A percentile compares a stretch with the other conserved stretches of the same genome.
These are phyloP conservation scores for Xylariales sp. DNA, from an alignment of 2,329 filamentous ascomycete species.

Conservation along the genomic window DNA sequence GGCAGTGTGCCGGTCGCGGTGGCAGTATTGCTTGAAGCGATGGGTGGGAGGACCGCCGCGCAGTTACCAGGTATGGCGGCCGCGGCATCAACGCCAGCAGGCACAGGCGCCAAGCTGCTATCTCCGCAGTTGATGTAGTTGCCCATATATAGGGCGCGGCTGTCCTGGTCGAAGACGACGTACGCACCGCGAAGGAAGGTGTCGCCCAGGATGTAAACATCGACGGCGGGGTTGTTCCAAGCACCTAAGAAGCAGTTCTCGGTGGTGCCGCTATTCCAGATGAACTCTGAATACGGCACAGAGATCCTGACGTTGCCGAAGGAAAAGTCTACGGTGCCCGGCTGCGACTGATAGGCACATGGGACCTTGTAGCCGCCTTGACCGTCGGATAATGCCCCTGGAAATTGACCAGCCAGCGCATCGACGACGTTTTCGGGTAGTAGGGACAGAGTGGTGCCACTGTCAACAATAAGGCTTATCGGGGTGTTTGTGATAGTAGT, in stretches of 20 bases:
- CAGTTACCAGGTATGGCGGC: slow-evolving; percentile 22
- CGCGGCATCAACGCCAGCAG: slow-evolving; percentile 20
- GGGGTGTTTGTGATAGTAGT: slow-evolving; percentile 22
- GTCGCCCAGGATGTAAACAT: slow-evolving; percentile 26
- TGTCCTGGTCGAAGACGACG: slow-evolving; percentile 26
- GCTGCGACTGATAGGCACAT: slow-evolving; percentile 32
- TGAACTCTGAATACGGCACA: slow-evolving; percentile 25
- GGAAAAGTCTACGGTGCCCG: slow-evolving; percentile 43
- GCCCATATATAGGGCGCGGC: slow-evolving; percentile 25
- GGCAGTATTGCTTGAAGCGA: too few relatives aligned
- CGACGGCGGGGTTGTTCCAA: slow-evolving; percentile 16
- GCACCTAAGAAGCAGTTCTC: slow-evolving; percentile 23
- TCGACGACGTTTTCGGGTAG: slow-evolving; percentile 39
- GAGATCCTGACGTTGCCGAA: slow-evolving; percentile 35
- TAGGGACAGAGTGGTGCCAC: slow-evolving; percentile 45
- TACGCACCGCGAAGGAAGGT: slow-evolving; percentile 28
- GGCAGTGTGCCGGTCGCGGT: too few relatives aligned
- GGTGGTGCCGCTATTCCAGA: slow-evolving; percentile 22
- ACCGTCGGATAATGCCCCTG: slow-evolving; percentile 32
- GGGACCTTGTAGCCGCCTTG: slow-evolving; percentile 40
- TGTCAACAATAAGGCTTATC: slow-evolving; percentile 45
- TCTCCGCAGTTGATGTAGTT: slow-evolving; percentile 21
- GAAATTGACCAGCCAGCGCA: slow-evolving; percentile 38
- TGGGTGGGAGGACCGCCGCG: too few relatives aligned
- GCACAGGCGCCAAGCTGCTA: slow-evolving; percentile 22